Base-by-base conservation (phyloP, 139 green algal species). In the Auxenochlorella pyrenoidosa region DNA sequence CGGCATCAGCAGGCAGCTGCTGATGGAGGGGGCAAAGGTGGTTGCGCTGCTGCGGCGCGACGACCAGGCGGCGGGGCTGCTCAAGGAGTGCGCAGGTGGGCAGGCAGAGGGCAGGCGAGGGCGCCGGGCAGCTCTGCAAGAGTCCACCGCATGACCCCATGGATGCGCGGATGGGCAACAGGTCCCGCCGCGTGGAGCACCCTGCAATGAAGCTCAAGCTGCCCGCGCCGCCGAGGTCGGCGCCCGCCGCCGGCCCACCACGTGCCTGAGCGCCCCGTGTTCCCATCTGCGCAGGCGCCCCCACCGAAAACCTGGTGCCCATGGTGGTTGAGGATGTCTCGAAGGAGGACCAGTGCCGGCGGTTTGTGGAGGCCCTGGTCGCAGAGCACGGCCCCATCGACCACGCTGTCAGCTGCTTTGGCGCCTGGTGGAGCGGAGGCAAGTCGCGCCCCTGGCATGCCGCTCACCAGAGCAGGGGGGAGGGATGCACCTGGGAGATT, bases 1-100 rank as follows among this genome's bases (percentile, higher is more conserved):
- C 83, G 83, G 83, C 70, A 87, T 87, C 38, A 28, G 34, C 36
- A 71, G 83, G 51, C 83, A 87, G 83, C 70, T 87, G 70, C 83
- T 87, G 26, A 87, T 87, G 83, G 83, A 87, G 51, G 83, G 83
- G 0, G 83, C 83, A 24, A 87, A 63, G 51, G 83, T 87, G 24
- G 83, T 81, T 70, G 83, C 83, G 5, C 70, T 87, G 70, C 70
- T 87, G 51, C 83, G 83, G 65, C 40, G 28, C 36, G 51, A 63
- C 15, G 83, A 87, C 51, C 83, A 87, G 83, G 32, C 13, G 34
- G 70, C 79, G 3, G 83, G 83, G 15, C 38, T 87, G 71, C 71
- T 87, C 13, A 73, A 73, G 26, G 83, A 87, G 51, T 87, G 83
- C 71, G 47, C 71, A 32, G 83, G 83, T 87, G 51, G 65, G 65